Conservation (phyloP, 164 flowering plant genomes). For the Saururus chinensis region DNA sequence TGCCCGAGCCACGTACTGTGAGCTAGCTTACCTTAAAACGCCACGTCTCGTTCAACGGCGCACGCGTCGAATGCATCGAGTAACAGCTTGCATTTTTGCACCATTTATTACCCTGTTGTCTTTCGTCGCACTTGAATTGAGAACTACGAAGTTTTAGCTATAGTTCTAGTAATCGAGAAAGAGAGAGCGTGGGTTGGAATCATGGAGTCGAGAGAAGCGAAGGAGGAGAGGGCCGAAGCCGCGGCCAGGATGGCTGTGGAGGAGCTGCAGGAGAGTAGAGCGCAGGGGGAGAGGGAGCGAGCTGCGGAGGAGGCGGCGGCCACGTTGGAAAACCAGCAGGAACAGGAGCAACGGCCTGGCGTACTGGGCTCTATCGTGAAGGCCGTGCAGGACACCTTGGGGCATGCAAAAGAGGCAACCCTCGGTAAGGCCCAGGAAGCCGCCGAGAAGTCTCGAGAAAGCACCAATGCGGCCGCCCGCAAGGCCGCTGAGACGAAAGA, state of each 20-base stretch:
- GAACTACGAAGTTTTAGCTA: background rate
- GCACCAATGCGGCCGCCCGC: conserved; percentile 6
- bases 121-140: too few relatives aligned
- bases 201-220: conserved; percentile 14
- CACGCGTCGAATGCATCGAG: too few relatives aligned
- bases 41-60: too few relatives aligned
- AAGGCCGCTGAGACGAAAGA: conserved; percentile 16
- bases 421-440: conserved; percentile 17
- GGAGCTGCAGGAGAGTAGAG: conserved; percentile 7
- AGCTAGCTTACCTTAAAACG: too few relatives aligned
- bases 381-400: conserved; percentile 39
- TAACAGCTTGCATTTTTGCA: too few relatives aligned
- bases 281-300: background rate
- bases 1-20: too few relatives aligned
- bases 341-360: conserved; percentile 4
- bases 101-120: too few relatives aligned
- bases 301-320: background rate
- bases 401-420: conserved; percentile 46
- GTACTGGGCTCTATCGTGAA: conserved; percentile 22
- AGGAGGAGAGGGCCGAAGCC: conserved; percentile 15
- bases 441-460: conserved; percentile 10
- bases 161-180: background rate
- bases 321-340: background rate
- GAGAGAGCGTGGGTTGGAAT: background rate
- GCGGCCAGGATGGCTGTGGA: conserved; percentile 7